Conservation (phyloP, 495 filamentous ascomycete genomes). For the Xylaria castorea region DNA sequence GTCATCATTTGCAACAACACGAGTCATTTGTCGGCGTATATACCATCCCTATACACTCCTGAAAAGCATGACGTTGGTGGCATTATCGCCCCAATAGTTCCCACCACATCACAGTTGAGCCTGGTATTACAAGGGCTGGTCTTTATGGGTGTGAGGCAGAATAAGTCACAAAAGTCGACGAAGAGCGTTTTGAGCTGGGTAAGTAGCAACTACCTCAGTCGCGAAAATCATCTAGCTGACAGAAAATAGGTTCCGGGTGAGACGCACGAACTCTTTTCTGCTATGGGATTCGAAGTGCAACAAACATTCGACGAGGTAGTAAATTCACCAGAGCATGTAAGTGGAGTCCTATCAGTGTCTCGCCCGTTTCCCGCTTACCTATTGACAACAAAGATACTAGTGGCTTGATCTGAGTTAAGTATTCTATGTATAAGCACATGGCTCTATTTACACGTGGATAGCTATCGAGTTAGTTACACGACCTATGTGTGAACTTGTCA, state of each 20-base stretch:
- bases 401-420: conserved; percentile 48
- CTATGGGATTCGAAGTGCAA: conserved; percentile 78
- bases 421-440: neutral
- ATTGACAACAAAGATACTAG: conserved; percentile 32
- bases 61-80: conserved; percentile 67
- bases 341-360: conserved; percentile 25
- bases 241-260: conserved; percentile 68
- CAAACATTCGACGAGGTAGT: conserved; percentile 82
- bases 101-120: conserved; percentile 70
- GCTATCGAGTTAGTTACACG: neutral
- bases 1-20: conserved; percentile 79
- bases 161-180: conserved; percentile 74
- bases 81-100: conserved; percentile 81
- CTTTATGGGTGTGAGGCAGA: conserved; percentile 80
- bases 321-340: conserved; percentile 71
- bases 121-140: conserved; percentile 80
- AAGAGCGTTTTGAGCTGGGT: conserved; percentile 80
- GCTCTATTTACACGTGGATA: neutral
- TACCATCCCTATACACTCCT: conserved; percentile 67
- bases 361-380: neutral
- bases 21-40: conserved; percentile 69
- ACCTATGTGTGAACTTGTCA: no score
- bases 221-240: conserved; percentile 36
- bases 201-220: conserved; percentile 40
- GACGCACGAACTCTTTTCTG: conserved; percentile 70